These are phyloP conservation scores for Mycena maculata DNA, from an alignment of 768 basidiomycete genomes.

Conservation along the genomic window DNA sequence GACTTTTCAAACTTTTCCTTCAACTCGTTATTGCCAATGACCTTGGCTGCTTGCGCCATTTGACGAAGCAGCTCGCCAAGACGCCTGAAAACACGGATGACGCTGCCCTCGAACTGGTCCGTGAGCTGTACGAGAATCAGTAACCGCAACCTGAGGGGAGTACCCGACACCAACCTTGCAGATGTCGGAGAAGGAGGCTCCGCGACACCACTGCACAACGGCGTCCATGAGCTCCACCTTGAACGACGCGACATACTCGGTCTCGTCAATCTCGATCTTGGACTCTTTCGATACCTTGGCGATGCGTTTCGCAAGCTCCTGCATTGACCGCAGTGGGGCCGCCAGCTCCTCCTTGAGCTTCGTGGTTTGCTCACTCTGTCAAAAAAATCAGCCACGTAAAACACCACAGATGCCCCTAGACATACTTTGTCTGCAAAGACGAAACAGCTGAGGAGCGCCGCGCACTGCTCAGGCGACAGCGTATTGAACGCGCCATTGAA, in stretches of 20 bases:
- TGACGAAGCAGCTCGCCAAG: slow-evolving; percentile 94
- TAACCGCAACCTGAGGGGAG: not conserved
- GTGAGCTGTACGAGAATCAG: slow-evolving; percentile 71
- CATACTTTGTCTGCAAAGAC: slow-evolving; percentile 95
- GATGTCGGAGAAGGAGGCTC: slow-evolving; percentile 94
- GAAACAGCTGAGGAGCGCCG: slow-evolving; percentile 95
- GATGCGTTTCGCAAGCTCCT: slow-evolving; percentile 94
- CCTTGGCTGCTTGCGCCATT: slow-evolving; percentile 95
- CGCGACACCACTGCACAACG: slow-evolving; percentile 98
- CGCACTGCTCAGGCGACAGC: slow-evolving; percentile 90
- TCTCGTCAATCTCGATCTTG: slow-evolving; percentile 88
- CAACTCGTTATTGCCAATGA: slow-evolving; percentile 94
- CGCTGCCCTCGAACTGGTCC: slow-evolving; percentile 95
- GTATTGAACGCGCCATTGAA: slow-evolving; percentile 98
- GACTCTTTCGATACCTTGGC: slow-evolving; percentile 97
- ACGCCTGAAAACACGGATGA: slow-evolving; percentile 96
- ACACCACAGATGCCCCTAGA: not conserved
- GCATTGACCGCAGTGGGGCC: slow-evolving; percentile 92
- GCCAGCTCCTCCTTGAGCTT: slow-evolving; percentile 95
- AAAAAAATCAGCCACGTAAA: not conserved
- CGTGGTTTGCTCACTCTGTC: slow-evolving; percentile 84
- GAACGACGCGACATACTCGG: slow-evolving; percentile 96
- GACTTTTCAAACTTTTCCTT: slow-evolving; percentile 94
- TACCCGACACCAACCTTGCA: slow-evolving; percentile 76
- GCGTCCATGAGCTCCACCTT: slow-evolving; percentile 99